phyloP scores from a whole-genome alignment of 2,329 filamentous ascomycete genomes.

The Aureobasidium zeae region DNA sequence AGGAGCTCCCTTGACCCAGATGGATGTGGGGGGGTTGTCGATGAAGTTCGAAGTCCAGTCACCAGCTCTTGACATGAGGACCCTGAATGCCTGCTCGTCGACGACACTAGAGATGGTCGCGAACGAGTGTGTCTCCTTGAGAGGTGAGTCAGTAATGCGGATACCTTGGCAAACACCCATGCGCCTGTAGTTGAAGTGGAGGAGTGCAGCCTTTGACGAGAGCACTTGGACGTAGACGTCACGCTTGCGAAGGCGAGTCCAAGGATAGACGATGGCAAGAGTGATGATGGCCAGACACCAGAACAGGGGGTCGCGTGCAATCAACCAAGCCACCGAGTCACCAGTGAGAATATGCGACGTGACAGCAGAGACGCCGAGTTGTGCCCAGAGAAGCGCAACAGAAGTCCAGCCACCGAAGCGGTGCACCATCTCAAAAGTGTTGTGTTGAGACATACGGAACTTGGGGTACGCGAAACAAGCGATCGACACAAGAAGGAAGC shows the following conservation, averaged over 20 bases:
- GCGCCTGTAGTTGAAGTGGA: conserved; percentile 58
- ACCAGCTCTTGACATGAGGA: conserved; percentile 62
- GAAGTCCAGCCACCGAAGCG: conserved; percentile 65
- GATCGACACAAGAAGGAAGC: conserved; percentile 50
- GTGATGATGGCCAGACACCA: conserved; percentile 62
- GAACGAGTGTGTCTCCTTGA: conserved; percentile 67
- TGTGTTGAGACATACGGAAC: conserved; percentile 54
- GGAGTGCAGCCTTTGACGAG: conserved; percentile 61
- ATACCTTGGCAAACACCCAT: conserved; percentile 29
- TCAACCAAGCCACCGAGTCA: conserved; percentile 23
- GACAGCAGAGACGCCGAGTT: conserved; percentile 48
- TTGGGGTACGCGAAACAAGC: conserved; percentile 54
- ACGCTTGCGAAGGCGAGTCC: conserved; percentile 61
- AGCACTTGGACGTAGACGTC: conserved; percentile 56
- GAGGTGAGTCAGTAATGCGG: conserved; percentile 53
- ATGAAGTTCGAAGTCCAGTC: conserved; percentile 65
- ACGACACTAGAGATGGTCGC: conserved; percentile 58
- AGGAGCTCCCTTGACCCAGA: conserved; percentile 62
- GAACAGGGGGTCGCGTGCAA: conserved; percentile 46
- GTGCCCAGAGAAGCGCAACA: conserved; percentile 55
- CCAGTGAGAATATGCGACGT: background rate
- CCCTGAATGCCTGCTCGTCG: conserved; percentile 49
- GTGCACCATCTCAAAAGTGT: conserved; percentile 62
- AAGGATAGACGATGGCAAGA: conserved; percentile 58
- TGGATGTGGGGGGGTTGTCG: conserved; percentile 47